phyloP scores from a whole-genome alignment of 371 early-diverging fungal species.

The Umbelopsis sp. region DNA sequence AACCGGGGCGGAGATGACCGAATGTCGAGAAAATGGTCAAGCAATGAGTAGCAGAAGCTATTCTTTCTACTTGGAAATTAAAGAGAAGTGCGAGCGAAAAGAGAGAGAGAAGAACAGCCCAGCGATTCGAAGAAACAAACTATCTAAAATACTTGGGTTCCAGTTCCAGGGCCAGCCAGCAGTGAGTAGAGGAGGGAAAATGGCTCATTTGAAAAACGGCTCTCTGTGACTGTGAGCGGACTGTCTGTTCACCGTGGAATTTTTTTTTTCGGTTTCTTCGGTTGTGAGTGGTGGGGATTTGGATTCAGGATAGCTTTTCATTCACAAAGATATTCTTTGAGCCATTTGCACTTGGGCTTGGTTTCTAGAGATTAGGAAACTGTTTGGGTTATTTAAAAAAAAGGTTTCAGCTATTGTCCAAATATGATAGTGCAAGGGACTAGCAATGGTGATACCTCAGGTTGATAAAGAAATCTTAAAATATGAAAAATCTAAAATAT shows the following conservation, averaged over 20 bases:
- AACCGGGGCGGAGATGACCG: constrained; percentile 12
- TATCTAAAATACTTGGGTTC: neutral
- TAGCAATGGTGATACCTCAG: no score
- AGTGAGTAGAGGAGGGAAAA: no score
- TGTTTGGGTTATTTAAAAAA: no score
- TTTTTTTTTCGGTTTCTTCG: neutral
- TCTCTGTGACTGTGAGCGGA: neutral
- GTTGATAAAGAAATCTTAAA: no score
- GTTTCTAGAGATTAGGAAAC: neutral
- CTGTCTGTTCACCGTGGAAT: neutral
- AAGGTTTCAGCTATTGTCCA: no score
- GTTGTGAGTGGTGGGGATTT: neutral
- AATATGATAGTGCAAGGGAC: no score
- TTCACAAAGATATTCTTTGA: no score
- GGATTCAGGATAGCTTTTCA: neutral
- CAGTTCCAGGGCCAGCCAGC: neutral
- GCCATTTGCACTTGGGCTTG: neutral
- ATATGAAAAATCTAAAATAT: no score
- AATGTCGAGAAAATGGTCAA: neutral
- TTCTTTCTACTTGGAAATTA: neutral
- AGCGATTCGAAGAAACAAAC: neutral
- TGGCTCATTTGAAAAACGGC: neutral
- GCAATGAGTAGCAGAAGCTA: neutral
- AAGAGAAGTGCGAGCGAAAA: neutral
- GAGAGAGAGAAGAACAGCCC: neutral